Evolutionary conservation across 495 filamentous ascomycete species (phyloP).

Genomic region (Aspergillus asperescens): DNA sequence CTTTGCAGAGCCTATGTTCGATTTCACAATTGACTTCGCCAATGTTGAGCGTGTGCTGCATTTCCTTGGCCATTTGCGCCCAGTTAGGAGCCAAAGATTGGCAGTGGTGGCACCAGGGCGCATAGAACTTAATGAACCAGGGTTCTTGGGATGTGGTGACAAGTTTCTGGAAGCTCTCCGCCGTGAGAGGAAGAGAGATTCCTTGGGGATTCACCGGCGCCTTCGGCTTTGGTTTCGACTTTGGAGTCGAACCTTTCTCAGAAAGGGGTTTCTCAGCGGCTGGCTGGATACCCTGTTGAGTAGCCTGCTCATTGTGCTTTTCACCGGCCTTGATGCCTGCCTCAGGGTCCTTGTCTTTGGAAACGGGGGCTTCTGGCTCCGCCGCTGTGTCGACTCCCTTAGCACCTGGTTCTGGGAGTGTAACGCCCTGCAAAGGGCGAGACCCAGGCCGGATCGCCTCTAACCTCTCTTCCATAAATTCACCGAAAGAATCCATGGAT

Average conservation of each 20-base stretch:
- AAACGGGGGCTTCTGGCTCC: conserved; percentile 40
- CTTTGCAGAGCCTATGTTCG: conserved; percentile 81
- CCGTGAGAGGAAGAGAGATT: conserved; percentile 65
- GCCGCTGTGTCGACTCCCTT: conserved; percentile 42
- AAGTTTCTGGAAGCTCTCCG: conserved; percentile 77
- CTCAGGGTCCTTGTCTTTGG: conserved; percentile 47
- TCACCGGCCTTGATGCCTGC: conserved; percentile 41
- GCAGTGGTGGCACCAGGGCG: conserved; percentile 94
- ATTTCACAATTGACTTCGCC: conserved; percentile 94
- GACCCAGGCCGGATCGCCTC: conserved; percentile 76
- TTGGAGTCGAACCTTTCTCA: conserved; percentile 25
- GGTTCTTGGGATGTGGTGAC: conserved; percentile 85
- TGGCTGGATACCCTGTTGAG: conserved; percentile 31
- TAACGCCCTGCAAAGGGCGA: conserved; percentile 56
- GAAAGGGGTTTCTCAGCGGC: conserved; percentile 25
- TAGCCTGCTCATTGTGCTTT: conserved; percentile 41
- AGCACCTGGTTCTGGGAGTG: conserved; percentile 56
- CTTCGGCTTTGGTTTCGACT: conserved; percentile 32
- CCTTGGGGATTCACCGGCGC: conserved; percentile 68
- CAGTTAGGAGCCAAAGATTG: conserved; percentile 87
- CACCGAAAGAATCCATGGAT: conserved; percentile 54
- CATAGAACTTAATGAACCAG: conserved; percentile 99
- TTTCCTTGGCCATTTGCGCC: conserved; percentile 82
- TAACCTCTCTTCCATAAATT: conserved; percentile 69
- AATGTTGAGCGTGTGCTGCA: conserved; percentile 80